These are phyloP conservation scores for Fraxinus platypoda DNA, from an alignment of 305 asterid genomes.

Conservation along the genomic window DNA sequence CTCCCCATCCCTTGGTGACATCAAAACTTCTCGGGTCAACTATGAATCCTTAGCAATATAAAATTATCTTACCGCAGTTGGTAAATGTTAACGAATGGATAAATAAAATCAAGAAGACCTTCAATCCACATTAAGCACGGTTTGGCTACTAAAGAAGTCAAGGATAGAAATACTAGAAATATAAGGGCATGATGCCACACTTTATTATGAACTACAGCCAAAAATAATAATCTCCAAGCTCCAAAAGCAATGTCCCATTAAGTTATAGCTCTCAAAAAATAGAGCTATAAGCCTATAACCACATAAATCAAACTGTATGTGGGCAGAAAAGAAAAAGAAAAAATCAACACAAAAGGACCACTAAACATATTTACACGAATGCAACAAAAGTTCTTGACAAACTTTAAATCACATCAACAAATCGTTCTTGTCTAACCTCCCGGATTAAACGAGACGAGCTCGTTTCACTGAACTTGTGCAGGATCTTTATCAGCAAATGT, in stretches of 20 bases:
- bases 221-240: background rate
- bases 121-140: background rate
- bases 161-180: background rate
- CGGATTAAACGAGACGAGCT: slow-evolving; percentile 32
- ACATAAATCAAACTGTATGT: background rate
- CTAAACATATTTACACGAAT: background rate
- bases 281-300: background rate
- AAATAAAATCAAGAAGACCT: background rate
- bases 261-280: background rate
- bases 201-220: background rate
- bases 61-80: background rate
- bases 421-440: slow-evolving; percentile 40
- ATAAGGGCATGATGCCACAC: background rate
- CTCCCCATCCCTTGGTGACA: background rate
- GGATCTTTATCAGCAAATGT: slow-evolving; percentile 51
- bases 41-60: background rate
- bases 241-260: background rate
- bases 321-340: background rate
- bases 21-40: background rate
- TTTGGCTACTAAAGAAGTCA: background rate
- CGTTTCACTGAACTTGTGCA: slow-evolving; percentile 56
- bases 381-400: background rate
- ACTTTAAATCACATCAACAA: slow-evolving; percentile 46
- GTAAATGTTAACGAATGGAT: background rate
- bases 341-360: background rate